These are phyloP conservation scores for Penicillium canariense DNA, from an alignment of 495 filamentous ascomycete species.

Conservation along the genomic window DNA sequence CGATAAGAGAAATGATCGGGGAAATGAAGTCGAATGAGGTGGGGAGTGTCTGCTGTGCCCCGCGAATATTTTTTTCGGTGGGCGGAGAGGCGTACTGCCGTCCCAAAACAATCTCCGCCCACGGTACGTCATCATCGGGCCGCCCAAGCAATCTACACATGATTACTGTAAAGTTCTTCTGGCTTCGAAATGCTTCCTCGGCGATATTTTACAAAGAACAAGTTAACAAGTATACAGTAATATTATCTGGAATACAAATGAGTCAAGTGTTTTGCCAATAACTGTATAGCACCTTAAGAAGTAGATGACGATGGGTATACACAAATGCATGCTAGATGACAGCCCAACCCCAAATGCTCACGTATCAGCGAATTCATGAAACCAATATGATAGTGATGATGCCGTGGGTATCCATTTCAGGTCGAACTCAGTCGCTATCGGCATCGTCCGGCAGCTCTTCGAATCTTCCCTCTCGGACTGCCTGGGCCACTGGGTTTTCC, in stretches of 20 bases:
- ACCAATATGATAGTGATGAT: background rate
- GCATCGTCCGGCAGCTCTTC: conserved; percentile 59
- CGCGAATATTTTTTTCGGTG: conserved; percentile 39
- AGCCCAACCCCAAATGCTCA: background rate
- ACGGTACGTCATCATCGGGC: conserved; percentile 29
- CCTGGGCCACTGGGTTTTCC: conserved; percentile 79
- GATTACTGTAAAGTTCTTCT: background rate
- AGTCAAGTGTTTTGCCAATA: background rate
- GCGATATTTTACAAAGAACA: background rate
- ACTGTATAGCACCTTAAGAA: background rate
- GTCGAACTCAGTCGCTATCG: conserved; percentile 39
- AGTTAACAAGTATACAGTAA: background rate
- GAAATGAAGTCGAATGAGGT: background rate
- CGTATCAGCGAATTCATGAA: background rate
- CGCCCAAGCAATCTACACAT: background rate
- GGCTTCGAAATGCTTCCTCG: background rate
- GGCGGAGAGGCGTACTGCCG: conserved; percentile 34
- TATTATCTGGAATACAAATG: background rate
- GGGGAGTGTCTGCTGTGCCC: conserved; percentile 25
- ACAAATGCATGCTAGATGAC: background rate
- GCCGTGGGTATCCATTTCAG: too few species aligned
- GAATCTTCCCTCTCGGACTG: conserved; percentile 72
- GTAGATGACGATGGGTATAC: background rate
- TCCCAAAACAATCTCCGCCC: background rate
- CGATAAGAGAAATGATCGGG: background rate